Conservation (phyloP, 2,329 filamentous ascomycete species). For the Arthrinium phaeospermum region DNA sequence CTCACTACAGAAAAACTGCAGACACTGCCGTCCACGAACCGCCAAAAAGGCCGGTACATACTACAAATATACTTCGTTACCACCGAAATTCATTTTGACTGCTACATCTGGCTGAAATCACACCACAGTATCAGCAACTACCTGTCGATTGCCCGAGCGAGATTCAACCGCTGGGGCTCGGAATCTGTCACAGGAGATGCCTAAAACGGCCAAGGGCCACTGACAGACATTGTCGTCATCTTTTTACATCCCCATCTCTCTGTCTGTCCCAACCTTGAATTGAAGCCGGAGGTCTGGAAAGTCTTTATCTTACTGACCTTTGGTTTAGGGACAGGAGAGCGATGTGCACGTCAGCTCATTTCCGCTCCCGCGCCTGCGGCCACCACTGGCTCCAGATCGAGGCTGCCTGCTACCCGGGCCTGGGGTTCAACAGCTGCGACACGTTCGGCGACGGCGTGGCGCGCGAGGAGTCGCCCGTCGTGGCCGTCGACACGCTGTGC, state of each 20-base stretch:
- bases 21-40: neutral
- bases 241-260: no score
- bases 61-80: neutral
- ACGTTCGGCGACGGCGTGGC: constrained; percentile 46
- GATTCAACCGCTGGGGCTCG: no score
- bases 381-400: constrained; percentile 59
- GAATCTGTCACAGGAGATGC: neutral
- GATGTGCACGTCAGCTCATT: constrained; percentile 58
- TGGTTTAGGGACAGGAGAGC: neutral
- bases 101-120: neutral
- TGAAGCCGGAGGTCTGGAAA: neutral
- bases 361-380: constrained; percentile 53
- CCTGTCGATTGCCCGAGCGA: neutral
- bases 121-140: neutral
- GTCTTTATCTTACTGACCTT: neutral
- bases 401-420: constrained; percentile 52
- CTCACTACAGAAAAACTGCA: neutral
- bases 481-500: constrained; percentile 40
- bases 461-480: constrained; percentile 42
- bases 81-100: neutral
- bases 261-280: neutral
- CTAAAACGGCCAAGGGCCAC: neutral
- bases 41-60: neutral
- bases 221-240: neutral
- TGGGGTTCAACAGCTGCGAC: constrained; percentile 57